Percentiles rank a stretch among this genome's conserved stretches.
Conservation (phyloP, 495 filamentous ascomycete species). For the Penicillium egyptiacum region DNA sequence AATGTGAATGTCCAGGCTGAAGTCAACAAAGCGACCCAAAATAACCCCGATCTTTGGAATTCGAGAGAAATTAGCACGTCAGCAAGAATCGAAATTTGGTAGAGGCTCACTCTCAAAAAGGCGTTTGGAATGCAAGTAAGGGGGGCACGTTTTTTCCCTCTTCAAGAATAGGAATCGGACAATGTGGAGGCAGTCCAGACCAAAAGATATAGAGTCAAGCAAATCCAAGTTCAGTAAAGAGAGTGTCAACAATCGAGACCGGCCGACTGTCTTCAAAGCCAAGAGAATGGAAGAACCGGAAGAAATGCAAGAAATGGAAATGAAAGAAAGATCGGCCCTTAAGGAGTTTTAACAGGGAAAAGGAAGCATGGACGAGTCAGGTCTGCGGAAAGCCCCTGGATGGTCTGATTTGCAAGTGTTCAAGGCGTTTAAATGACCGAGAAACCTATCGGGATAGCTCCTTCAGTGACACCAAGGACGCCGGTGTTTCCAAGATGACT, state of each 20-base stretch:
- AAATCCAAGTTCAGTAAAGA: background rate
- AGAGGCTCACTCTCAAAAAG: background rate
- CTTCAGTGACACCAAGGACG: slow-evolving; percentile 5
- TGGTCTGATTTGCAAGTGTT: slow-evolving; percentile 14
- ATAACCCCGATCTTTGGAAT: slow-evolving; percentile 6
- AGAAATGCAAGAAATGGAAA: background rate
- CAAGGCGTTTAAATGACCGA: background rate
- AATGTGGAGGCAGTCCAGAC: background rate
- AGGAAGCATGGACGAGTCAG: background rate
- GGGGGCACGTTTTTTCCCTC: background rate
- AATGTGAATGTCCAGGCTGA: background rate
- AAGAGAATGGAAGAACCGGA: background rate
- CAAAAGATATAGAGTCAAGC: background rate
- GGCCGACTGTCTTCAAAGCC: background rate
- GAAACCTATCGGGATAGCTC: slow-evolving; percentile 22
- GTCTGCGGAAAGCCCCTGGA: slow-evolving; percentile 3
- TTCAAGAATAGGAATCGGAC: background rate
- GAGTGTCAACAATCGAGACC: background rate
- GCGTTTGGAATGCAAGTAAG: slow-evolving; percentile 8
- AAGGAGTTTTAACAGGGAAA: background rate
- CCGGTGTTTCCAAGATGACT: slow-evolving; percentile 21
- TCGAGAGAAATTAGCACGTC: slow-evolving; percentile 11
- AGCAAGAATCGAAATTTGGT: slow-evolving; percentile 3
- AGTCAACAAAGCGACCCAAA: slow-evolving; percentile 10
- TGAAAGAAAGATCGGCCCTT: background rate